These are phyloP conservation scores for Candida khao-thaluensis DNA, from an alignment of 805 yeast species.

Conservation along the genomic window DNA sequence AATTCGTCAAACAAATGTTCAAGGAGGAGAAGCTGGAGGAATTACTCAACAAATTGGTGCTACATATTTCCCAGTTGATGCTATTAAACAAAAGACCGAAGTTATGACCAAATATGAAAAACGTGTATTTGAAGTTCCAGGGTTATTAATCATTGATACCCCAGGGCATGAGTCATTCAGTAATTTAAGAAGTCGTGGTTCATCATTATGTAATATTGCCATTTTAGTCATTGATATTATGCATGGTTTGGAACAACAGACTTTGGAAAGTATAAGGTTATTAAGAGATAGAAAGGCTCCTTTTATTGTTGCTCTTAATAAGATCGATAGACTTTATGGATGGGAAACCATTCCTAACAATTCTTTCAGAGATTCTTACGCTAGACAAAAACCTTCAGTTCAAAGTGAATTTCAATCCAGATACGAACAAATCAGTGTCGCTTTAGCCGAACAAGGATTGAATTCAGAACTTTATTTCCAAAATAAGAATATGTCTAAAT, in stretches of 20 bases:
- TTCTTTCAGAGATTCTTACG: conserved; percentile 91
- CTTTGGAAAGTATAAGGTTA: conserved; percentile 87
- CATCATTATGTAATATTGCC: conserved; percentile 98
- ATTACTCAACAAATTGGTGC: conserved; percentile 99
- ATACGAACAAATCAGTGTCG: conserved; percentile 78
- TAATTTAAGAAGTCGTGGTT: conserved; percentile 97
- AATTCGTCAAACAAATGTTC: conserved; percentile 97
- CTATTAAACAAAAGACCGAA: conserved; percentile 85
- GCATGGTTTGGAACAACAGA: conserved; percentile 99
- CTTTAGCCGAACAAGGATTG: conserved; percentile 96
- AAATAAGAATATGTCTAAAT: conserved; percentile 89
- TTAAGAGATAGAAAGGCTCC: conserved; percentile 98
- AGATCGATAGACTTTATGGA: conserved; percentile 94
- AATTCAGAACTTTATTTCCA: conserved; percentile 96
- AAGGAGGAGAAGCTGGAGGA: conserved; percentile 99
- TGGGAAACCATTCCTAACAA: conserved; percentile 92
- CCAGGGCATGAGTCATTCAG: conserved; percentile 99
- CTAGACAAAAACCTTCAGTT: conserved; percentile 78
- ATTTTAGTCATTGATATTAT: conserved; percentile 96
- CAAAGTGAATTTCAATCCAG: conserved; percentile 91
- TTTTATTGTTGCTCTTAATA: conserved; percentile 93
- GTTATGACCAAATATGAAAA: conserved; percentile 88
- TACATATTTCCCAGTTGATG: conserved; percentile 96
- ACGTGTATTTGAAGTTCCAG: conserved; percentile 91
- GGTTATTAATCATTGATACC: conserved; percentile 93